Base-by-base conservation (phyloP, 73 alveolate genomes). In the Paramecium pentaurelia region DNA sequence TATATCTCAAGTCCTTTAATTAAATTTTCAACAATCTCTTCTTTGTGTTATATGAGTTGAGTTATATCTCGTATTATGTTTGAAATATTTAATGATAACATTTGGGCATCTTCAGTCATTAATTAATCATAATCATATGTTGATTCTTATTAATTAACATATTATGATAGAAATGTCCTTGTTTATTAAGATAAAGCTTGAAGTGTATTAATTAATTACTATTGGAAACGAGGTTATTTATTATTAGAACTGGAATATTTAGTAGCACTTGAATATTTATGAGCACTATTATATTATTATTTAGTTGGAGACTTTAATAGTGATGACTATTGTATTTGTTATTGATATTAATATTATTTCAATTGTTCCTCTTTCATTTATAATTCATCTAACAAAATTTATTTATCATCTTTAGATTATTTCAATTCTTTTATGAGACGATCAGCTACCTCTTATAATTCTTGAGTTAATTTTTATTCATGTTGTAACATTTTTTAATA, bases 381-480 rank as follows among this genome's bases (percentile, higher is more conserved):
- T 7, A 80, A 27, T 45, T 80, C 71, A 45, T 80, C 73, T 2
- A 80, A n/a, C 16, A 80, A 80, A 4, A 80, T 80, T 80, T 80
- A 45, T 47, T 80, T 80, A 44, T 80, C 91, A 28, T 80, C 91
- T 47, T 80, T 80, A 0, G 47, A 44, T 28, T 42, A 80, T 25
- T 80, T 80, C 30, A 80, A 80, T 47, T 80, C 91, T 80, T 80
- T 80, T 6, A 80, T 42, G 9, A 80, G 34, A 16, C 51, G 49
- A 80, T 80, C 91, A 18, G 58, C 75, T 8, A 80, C 91, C 20
- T 34, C 73, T 49, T 80, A 80, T 45, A 80, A 80, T 25, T 80
- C 91, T 45, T 42, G 22, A 44, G 58, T 80, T 45, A 80, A 18
- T 1, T 80, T 42, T 28, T 80, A 80, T 80, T 80, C 91, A 44